phyloP scores from a whole-genome alignment of 257 asterid species.

The Jaltomata sinuosa region DNA sequence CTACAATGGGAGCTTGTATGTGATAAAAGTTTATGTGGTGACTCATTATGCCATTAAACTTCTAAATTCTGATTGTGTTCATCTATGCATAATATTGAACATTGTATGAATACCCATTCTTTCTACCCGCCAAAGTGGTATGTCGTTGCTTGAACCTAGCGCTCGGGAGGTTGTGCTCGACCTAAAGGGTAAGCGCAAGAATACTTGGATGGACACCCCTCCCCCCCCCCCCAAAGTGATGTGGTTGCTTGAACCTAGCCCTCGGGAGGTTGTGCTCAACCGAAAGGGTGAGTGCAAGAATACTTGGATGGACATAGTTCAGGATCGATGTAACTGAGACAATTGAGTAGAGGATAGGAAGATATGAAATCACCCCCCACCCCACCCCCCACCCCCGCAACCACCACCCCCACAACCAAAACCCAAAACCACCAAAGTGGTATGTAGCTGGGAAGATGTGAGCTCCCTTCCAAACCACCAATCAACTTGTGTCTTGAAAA shows the following conservation, averaged over 20 bases:
- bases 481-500: not conserved
- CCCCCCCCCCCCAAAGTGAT: not conserved
- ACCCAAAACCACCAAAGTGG: too few relatives aligned
- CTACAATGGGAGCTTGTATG: not conserved
- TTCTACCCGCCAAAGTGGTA: not conserved
- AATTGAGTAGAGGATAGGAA: not conserved
- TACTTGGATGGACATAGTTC: not conserved
- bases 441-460: not conserved
- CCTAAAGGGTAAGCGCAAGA: too few relatives aligned
- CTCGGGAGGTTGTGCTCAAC: not conserved
- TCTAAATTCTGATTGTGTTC: not conserved
- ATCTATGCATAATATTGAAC: not conserved
- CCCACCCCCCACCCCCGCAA: too few relatives aligned
- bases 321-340: not conserved
- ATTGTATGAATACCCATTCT: not conserved
- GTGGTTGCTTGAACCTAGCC: not conserved
- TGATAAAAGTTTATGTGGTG: not conserved
- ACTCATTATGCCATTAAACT: not conserved
- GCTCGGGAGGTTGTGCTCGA: not conserved
- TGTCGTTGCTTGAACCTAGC: not conserved
- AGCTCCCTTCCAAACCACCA: not conserved
- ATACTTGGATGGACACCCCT: not conserved
- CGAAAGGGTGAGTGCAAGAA: not conserved
- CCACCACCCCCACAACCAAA: too few relatives aligned
- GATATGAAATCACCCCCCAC: not conserved